These are phyloP conservation scores for Saccharomyces kudriavzevii DNA, from an alignment of 805 yeast species.

Conservation along the genomic window DNA sequence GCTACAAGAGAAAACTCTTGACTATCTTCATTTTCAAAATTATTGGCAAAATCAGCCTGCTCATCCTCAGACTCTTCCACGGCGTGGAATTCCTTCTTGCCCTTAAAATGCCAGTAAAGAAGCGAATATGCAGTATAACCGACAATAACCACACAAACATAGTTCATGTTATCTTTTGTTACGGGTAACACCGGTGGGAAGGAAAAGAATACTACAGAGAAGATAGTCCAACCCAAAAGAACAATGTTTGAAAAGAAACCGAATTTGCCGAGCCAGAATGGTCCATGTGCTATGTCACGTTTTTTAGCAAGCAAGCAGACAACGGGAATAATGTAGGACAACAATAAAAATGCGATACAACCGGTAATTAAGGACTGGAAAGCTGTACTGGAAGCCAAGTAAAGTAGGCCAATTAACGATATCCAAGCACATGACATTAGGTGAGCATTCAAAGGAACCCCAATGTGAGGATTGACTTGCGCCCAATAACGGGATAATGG, in stretches of 20 bases:
- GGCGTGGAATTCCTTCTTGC: constrained; percentile 28
- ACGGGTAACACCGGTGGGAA: constrained; percentile 62
- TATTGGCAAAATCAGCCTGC: constrained; percentile 3
- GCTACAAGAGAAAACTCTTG: not conserved
- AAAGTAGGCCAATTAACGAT: constrained; percentile 50
- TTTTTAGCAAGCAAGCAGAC: constrained; percentile 38
- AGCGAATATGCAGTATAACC: constrained; percentile 40
- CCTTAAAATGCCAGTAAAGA: constrained; percentile 45
- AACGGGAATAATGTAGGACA: constrained; percentile 54
- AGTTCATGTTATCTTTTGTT: constrained; percentile 55
- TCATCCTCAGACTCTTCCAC: constrained; percentile 21
- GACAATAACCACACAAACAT: constrained; percentile 48
- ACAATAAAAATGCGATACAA: constrained; percentile 50
- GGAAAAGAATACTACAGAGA: constrained; percentile 52
- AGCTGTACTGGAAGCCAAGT: constrained; percentile 60
- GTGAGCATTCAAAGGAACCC: constrained; percentile 58
- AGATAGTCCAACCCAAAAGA: constrained; percentile 48
- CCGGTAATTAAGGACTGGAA: constrained; percentile 59
- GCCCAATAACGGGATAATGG: constrained; percentile 51
- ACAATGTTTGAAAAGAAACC: constrained; percentile 47
- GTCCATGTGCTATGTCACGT: constrained; percentile 47
- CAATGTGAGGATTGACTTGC: constrained; percentile 42
- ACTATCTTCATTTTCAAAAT: not conserved
- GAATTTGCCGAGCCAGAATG: constrained; percentile 54
- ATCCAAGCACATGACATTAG: constrained; percentile 46